Base-by-base conservation (phyloP, 306 rosid genomes). In the Hippophae rhamnoides region DNA sequence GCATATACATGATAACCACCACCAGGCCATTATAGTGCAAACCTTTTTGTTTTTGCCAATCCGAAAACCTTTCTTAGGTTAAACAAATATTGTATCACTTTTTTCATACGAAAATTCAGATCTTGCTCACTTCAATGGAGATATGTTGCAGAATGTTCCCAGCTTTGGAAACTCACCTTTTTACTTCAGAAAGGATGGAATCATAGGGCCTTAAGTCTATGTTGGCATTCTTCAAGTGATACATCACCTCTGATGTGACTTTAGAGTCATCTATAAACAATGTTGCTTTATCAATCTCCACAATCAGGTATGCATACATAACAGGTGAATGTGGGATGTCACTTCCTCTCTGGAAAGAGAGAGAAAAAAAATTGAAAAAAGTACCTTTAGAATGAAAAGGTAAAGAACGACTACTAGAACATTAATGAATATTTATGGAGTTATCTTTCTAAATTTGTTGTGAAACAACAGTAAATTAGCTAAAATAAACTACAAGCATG, bases 261-360 rank as follows among this genome's bases (percentile, higher is more conserved):
- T 92, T 92, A 69, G 80, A 76, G 68, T 75, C 58, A 50, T 92
- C 95, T 14, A 85, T 69, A 74, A 92, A 87, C 70, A 92, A 76
- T 65, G 79, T 87, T 47, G 95, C 96, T 54, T 84, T 82, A 62
- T 71, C 82, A 52, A 79, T 64, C 74, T 85, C 95, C 81, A 92
- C 96, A 65, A 85, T 82, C 70, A 92, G 71, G 81, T 92, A 92
- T 67, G 98, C 96, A 70, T 92, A 92, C 79, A 73, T 84, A 70
- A 92, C 96, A 25, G 98, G 98, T 64, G 98, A 87, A 77, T 83
- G 89, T 47, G 95, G 95, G 71, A 87, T 81, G 61, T 92, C 98
- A 71, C 77, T 87, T 76, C 98, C 98, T 87, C 98, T 79, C 98
- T 92, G 81, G 66, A 74, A 78, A 67, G 18, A 59, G 63, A 76